Percentiles rank a stretch among this genome's conserved stretches.
Conservation (phyloP, 805 yeast genomes). For the Candida arabinofermentans region DNA sequence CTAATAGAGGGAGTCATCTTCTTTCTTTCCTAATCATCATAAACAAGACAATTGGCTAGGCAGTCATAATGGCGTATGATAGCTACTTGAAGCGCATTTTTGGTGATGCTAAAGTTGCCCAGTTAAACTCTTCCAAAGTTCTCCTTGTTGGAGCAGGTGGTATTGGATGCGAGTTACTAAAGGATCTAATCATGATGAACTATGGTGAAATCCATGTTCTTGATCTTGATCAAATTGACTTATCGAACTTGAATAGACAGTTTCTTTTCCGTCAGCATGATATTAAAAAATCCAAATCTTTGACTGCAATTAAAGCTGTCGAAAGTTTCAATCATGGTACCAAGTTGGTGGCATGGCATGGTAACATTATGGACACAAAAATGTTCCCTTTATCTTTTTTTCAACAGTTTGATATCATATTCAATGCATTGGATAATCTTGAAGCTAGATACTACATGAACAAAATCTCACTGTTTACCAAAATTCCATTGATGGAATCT, state of each 20-base stretch:
- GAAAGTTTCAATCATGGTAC: conserved; percentile 62
- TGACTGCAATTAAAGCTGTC: conserved; percentile 83
- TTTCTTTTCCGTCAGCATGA: conserved; percentile 86
- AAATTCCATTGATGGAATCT: conserved; percentile 79
- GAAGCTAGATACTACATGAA: conserved; percentile 92
- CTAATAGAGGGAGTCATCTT: too few relatives aligned
- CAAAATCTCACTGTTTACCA: conserved; percentile 67
- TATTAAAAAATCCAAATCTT: conserved; percentile 82
- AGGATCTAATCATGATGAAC: conserved; percentile 73
- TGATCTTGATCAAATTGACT: conserved; percentile 93
- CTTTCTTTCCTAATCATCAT: neutral
- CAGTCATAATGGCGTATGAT: conserved; percentile 12
- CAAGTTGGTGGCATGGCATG: conserved; percentile 73
- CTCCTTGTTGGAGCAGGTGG: conserved; percentile 95
- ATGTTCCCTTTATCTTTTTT: conserved; percentile 77
- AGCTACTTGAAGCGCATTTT: conserved; percentile 40
- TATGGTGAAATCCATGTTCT: conserved; percentile 86
- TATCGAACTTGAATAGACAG: conserved; percentile 90
- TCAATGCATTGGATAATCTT: conserved; percentile 90
- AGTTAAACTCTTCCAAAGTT: conserved; percentile 47
- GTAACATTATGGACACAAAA: conserved; percentile 76
- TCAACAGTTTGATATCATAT: conserved; percentile 68
- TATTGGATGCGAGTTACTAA: conserved; percentile 87
- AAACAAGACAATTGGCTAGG: neutral
- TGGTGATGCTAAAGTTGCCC: conserved; percentile 33